Evolutionary conservation across 768 basidiomycete species (phyloP), one percentile per base, ranked within the genome.

Genomic region (Termitomyces sp.): DNA sequence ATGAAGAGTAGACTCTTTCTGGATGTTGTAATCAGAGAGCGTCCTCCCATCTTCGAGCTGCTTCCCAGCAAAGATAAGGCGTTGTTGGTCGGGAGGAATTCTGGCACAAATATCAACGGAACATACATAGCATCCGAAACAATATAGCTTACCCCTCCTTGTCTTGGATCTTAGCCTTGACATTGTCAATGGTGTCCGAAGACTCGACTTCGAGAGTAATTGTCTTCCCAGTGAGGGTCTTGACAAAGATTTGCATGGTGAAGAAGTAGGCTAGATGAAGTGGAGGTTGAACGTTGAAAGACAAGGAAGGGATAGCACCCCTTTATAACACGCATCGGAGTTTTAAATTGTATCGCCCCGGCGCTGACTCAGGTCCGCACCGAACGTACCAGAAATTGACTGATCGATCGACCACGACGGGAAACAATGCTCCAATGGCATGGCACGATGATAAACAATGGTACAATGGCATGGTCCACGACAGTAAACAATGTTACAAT

Each of bases 161-260:
- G 77, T 93, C 91, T 75, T 93, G 91, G 69, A 92, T 92, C 84
- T 92, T 92, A 69, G 86, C 83, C 77, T 86, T 87, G 56, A 87
- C 86, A 57, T 87, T 86, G 67, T 87, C 85, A 63, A 87, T 87
- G 62, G 86, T 87, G 70, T 87, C 85, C 3, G 85, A 86, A 49
- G 85, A 86, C 74, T 87, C 86, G 53, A 87, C 86, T 79, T 87
- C 87, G 59, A 87, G 83, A 57, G 86, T 88, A 74, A 89, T 88
- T 66, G 88, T 91, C 83, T 91, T 90, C 62, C 88, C 87, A 56
- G 88, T 90, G 57, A 82, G 77, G 42, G 79, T 81, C 74, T 80
- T 82, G 0, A 82, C 80, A 63, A 81, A 82, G 57, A 81, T 81
- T 65, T 80, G 79, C 79, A 80, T 80, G 60, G 7, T 74, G 62